phyloP scores from a whole-genome alignment of 345 rosid species.

The Eucalyptus pauciflora region DNA sequence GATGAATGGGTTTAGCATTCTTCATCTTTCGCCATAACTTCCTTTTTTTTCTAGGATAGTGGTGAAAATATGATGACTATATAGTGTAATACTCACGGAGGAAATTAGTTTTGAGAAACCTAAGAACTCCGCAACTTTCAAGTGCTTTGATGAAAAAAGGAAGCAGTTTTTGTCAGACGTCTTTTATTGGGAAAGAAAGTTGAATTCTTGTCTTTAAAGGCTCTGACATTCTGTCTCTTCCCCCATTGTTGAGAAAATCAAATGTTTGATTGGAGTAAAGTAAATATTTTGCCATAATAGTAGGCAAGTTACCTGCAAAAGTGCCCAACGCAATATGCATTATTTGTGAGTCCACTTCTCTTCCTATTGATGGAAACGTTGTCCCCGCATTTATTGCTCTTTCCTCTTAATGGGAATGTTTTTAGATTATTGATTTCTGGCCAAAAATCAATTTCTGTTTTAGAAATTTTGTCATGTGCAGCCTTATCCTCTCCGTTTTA shows the following conservation, averaged over 20 bases:
- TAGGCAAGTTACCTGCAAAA: too few species aligned
- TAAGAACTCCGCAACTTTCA: not conserved
- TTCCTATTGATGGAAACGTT: not conserved
- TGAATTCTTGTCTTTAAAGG: not conserved
- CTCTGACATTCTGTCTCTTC: not conserved
- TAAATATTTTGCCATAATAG: too few species aligned
- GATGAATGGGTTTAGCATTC: not conserved
- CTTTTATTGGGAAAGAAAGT: not conserved
- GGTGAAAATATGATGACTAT: not conserved
- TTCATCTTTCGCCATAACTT: too few species aligned
- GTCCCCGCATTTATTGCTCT: not conserved
- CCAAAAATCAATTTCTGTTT: too few species aligned
- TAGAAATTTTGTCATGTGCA: too few species aligned
- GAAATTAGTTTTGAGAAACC: not conserved
- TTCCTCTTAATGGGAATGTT: not conserved
- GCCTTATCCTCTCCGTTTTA: not conserved
- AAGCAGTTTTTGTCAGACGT: not conserved
- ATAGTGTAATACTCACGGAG: not conserved
- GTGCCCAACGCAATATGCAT: not conserved
- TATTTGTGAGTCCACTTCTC: not conserved
- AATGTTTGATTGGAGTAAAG: too few species aligned
- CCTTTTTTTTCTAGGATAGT: not conserved
- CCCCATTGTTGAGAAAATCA: too few species aligned
- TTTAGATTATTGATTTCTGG: not conserved
- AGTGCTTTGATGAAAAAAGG: not conserved